These are phyloP conservation scores for Halophytophthora batemanensis DNA, from an alignment of 352 stramenopile species.

Conservation along the genomic window DNA sequence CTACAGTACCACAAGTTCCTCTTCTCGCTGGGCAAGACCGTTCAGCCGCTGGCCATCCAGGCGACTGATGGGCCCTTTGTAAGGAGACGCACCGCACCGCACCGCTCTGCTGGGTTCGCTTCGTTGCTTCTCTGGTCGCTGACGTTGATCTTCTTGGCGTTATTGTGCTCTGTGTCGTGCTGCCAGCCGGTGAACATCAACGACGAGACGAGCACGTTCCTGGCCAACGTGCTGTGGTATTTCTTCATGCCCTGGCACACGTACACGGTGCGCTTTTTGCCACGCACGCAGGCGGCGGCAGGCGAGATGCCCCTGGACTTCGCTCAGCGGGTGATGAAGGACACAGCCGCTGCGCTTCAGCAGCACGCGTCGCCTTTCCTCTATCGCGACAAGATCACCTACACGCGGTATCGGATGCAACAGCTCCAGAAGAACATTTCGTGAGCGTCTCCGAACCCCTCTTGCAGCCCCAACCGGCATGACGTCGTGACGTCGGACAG, in stretches of 20 bases:
- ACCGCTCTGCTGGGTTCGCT: not conserved
- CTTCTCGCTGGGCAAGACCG: constrained; percentile 57
- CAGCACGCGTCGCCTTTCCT: constrained; percentile 65
- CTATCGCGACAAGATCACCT: constrained; percentile 71
- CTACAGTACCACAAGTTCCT: constrained; percentile 82
- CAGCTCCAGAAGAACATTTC: constrained; percentile 54
- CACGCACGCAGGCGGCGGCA: constrained; percentile 25
- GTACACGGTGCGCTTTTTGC: constrained; percentile 61
- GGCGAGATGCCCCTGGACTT: constrained; percentile 48
- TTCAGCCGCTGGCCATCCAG: constrained; percentile 64
- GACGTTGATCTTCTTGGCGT: not conserved
- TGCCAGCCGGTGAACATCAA: constrained; percentile 71
- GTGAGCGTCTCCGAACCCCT: constrained; percentile 7
- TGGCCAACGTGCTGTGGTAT: constrained; percentile 74
- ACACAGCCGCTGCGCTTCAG: constrained; percentile 41
- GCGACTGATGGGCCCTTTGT: constrained; percentile 67
- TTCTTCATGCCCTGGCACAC: constrained; percentile 66
- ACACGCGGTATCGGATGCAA: constrained; percentile 51
- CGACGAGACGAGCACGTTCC: constrained; percentile 72
- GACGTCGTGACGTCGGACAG: not conserved
- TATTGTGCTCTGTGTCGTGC: not conserved
- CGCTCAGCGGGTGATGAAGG: constrained; percentile 63
- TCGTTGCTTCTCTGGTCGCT: not conserved
- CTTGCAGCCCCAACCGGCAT: not conserved
- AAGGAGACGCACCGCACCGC: constrained; percentile 11